Evolutionary conservation across 306 rosid species (phyloP), one percentile per base, ranked within the genome.

Genomic region (Crotalaria pallida): DNA sequence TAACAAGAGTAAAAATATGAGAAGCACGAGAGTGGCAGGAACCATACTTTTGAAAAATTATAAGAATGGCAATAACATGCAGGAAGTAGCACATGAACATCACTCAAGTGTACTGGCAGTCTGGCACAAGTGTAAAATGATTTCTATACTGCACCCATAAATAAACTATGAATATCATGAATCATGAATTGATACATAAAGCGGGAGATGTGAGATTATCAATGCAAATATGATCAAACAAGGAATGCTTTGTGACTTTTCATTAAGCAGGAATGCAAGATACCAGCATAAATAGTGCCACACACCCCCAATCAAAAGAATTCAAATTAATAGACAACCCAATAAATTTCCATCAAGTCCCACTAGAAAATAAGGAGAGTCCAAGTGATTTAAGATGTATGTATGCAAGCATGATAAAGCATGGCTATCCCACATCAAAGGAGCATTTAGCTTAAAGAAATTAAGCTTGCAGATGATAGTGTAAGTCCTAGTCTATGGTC

Each of bases 101-200:
- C 61, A 65, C 16, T 22, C 6, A 51, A 63, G 18, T 23, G 53
- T 4, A 67, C 47, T 18, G n/a, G n/a, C n/a, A n/a, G n/a, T n/a
- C n/a, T n/a, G n/a, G n/a, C n/a, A n/a, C n/a, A n/a, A n/a, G n/a
- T n/a, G n/a, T n/a, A 78, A 45, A 52, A 16, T 13, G 56, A 36
- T 65, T 4, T 41, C 72, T 24, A 52, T 8, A 79, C 10, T 18
- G 15, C 12, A 69, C 31, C 6, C 29, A 52, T 48, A 80, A 58
- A 65, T 58, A 76, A 47, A 27, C 27, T 43, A 12, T 0, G 7
- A 52, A n/a, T 60, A n/a, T n/a, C n/a, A n/a, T n/a, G n/a, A n/a
- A 47, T 38, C 57, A 44, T 18, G 55, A 81, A 51, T 62, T 59
- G 47, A 63, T 67, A 68, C 41, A 10, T 34, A 47, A 29, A 67